Evolutionary conservation across 148 eudicot genomes (phyloP).

Genomic region (Heliamphora exappendiculata): DNA sequence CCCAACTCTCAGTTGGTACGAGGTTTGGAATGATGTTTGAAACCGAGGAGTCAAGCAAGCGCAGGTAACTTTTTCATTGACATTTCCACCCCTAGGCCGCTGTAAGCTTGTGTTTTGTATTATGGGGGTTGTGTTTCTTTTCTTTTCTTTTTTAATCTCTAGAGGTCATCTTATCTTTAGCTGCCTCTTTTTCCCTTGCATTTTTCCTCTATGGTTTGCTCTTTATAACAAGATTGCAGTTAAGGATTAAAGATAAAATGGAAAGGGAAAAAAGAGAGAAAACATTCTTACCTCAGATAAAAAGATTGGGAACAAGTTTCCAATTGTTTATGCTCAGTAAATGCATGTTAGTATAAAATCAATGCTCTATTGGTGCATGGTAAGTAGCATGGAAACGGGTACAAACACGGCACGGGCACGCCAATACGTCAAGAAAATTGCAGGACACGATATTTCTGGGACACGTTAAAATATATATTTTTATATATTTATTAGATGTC

Average conservation of each 20-base stretch:
- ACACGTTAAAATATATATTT: too few relatives aligned
- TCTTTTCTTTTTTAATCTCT: too few relatives aligned
- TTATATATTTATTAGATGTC: too few relatives aligned
- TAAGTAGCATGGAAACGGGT: too few relatives aligned
- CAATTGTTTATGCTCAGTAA: neutral
- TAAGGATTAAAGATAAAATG: neutral
- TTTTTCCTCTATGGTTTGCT: neutral
- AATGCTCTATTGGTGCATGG: neutral
- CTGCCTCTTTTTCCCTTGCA: neutral
- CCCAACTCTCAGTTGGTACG: slow-evolving; percentile 85
- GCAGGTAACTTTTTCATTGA: slow-evolving; percentile 44
- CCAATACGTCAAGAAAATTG: too few relatives aligned
- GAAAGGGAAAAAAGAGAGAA: neutral
- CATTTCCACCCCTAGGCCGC: neutral
- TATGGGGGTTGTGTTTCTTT: too few relatives aligned
- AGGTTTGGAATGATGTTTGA: slow-evolving; percentile 99
- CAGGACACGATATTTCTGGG: too few relatives aligned
- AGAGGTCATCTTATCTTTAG: neutral
- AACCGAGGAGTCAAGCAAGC: slow-evolving; percentile 86
- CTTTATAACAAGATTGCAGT: neutral
- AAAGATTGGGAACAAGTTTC: neutral
- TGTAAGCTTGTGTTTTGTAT: neutral
- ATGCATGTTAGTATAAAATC: neutral
- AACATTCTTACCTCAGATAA: neutral
- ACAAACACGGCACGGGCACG: too few relatives aligned